Evolutionary conservation across 257 asterid genomes (phyloP).

Genomic region (Hygrophila difformis): DNA sequence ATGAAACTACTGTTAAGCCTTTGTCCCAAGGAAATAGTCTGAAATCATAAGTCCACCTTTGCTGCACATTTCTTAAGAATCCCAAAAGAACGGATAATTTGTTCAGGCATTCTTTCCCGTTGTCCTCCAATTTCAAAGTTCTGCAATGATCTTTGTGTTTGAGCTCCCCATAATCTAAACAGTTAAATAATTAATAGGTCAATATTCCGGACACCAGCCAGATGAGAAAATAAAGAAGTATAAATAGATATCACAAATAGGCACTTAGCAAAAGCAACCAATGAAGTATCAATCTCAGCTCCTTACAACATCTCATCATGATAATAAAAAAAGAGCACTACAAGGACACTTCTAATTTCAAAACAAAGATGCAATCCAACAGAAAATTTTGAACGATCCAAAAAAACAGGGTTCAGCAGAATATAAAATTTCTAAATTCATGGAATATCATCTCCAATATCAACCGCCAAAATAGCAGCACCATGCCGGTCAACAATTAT

Average conservation of each 20-base stretch:
- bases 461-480: too few species aligned
- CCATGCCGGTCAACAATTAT: too few species aligned
- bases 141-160: conserved; percentile 89
- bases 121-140: conserved; percentile 96
- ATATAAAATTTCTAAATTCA: too few species aligned
- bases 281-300: too few species aligned
- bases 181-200: not conserved
- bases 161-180: conserved; percentile 94
- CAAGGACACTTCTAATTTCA: too few species aligned
- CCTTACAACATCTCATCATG: too few species aligned
- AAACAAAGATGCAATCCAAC: not conserved
- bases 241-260: too few species aligned
- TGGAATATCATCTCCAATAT: too few species aligned
- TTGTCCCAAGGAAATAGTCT: not conserved
- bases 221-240: not conserved
- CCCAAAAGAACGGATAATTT: conserved; percentile 84
- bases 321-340: too few species aligned
- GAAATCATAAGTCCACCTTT: conserved; percentile 40
- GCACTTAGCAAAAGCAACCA: not conserved
- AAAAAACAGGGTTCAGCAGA: too few species aligned
- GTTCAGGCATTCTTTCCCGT: conserved; percentile 97
- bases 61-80: conserved; percentile 95
- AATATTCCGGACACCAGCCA: not conserved
- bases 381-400: too few species aligned
- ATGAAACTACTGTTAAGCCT: not conserved